A percentile compares a stretch with the other conserved stretches of the same genome.
Conservation (phyloP, 352 stramenopile species). For the Phytopythium aichiense region DNA sequence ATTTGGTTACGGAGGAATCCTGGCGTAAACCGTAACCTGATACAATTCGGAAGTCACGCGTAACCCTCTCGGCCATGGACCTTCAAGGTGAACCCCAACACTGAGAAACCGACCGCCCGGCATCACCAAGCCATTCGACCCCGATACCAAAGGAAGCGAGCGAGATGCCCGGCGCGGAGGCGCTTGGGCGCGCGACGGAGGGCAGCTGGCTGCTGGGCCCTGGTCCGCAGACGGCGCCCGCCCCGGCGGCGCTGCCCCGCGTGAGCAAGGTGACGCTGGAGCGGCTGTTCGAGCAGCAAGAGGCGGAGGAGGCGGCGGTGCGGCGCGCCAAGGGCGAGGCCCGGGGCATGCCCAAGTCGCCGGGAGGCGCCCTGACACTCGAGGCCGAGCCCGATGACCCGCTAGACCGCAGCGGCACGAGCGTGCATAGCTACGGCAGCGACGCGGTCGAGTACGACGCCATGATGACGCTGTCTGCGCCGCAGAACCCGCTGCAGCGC, state of each 20-base stretch:
- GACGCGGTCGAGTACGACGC: slow-evolving; percentile 41
- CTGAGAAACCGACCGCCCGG: background rate
- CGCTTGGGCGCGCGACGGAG: slow-evolving; percentile 1
- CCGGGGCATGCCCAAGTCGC: background rate
- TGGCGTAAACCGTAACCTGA: background rate
- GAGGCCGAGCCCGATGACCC: slow-evolving; percentile 21
- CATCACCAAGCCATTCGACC: too few relatives aligned
- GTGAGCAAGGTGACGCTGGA: slow-evolving; percentile 7
- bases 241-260: slow-evolving; percentile 8
- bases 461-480: slow-evolving; percentile 59
- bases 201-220: slow-evolving; percentile 3
- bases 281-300: slow-evolving; percentile 9
- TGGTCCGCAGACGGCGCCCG: slow-evolving; percentile 8
- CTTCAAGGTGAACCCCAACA: too few relatives aligned
- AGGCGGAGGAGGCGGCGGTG: slow-evolving; percentile 6
- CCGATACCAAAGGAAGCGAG: too few relatives aligned
- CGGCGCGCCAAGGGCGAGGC: slow-evolving; percentile 2
- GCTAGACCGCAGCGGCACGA: slow-evolving; percentile 31
- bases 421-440: slow-evolving; percentile 27
- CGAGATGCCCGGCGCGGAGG: background rate
- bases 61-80: too few relatives aligned
- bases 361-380: background rate
- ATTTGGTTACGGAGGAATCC: background rate
- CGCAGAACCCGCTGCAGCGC: slow-evolving; percentile 47
- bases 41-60: too few relatives aligned